These are phyloP conservation scores for Polytrichum commune DNA, from an alignment of 225 moss, liverwort and hornwort genomes.

Conservation along the genomic window DNA sequence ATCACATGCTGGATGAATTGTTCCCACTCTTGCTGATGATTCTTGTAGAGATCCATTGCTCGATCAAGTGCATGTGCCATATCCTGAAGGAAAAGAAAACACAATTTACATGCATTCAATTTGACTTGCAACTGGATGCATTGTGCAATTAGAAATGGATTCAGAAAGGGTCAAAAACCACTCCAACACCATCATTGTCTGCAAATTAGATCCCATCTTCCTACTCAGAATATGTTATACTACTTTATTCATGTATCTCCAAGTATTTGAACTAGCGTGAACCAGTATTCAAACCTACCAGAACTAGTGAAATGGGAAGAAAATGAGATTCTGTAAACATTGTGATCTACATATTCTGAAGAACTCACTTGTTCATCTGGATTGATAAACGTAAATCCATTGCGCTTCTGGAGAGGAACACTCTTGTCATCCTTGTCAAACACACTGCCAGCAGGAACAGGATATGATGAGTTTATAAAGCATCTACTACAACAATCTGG, in stretches of 20 bases:
- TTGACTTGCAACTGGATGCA: no score
- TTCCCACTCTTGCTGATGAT: slow-evolving; percentile 56
- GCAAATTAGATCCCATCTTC: no score
- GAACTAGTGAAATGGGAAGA: no score
- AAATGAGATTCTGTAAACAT: not conserved
- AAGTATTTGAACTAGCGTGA: no score
- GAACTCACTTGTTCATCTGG: slow-evolving; percentile 57
- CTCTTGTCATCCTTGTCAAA: slow-evolving; percentile 72
- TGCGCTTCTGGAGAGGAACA: slow-evolving; percentile 52
- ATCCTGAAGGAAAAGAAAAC: slow-evolving; percentile 31
- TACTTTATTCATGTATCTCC: no score
- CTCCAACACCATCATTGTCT: no score
- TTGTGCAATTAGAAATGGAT: no score
- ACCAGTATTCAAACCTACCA: no score
- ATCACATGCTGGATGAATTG: slow-evolving; percentile 53
- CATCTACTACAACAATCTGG: no score
- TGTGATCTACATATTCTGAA: not conserved
- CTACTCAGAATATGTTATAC: no score
- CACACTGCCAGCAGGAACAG: slow-evolving; percentile 40
- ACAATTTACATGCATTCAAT: not conserved
- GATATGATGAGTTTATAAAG: no score
- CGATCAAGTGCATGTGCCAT: slow-evolving; percentile 65
- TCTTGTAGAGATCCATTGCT: slow-evolving; percentile 51
- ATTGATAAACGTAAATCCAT: slow-evolving; percentile 75
- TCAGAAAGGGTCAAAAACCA: no score